Evolutionary conservation across 1,284 basidiomycete species (phyloP).

Genomic region (Macrocystidia cucumis): DNA sequence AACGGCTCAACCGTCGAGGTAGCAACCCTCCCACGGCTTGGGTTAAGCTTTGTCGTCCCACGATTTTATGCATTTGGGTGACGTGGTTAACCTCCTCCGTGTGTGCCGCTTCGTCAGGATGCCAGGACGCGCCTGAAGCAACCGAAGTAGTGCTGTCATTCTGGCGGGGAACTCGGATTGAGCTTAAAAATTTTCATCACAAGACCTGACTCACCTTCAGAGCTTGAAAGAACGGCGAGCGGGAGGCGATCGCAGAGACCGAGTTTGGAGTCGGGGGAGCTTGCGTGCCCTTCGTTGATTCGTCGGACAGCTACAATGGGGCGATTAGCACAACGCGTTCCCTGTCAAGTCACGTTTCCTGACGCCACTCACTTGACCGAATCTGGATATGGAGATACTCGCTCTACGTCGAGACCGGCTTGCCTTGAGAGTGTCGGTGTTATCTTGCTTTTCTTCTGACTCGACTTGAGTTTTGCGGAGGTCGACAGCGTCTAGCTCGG

Average conservation of each 20-base stretch:
- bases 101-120: conserved; percentile 27
- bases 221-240: conserved; percentile 41
- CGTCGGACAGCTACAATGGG: conserved; percentile 15
- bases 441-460: conserved; percentile 11
- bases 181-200: conserved; percentile 1
- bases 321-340: neutral
- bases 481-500: conserved; percentile 25
- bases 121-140: conserved; percentile 31
- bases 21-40: conserved; percentile 41
- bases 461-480: too few species aligned
- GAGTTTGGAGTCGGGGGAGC: conserved; percentile 20
- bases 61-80: conserved; percentile 51
- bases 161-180: conserved; percentile 15
- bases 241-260: conserved; percentile 29
- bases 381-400: conserved; percentile 44
- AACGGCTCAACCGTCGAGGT: conserved; percentile 44
- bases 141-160: conserved; percentile 45
- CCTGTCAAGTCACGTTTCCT: neutral
- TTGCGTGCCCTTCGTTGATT: conserved; percentile 15
- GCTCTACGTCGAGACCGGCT: conserved; percentile 27
- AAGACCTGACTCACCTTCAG: conserved; percentile 29
- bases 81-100: conserved; percentile 41
- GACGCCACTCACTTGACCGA: conserved; percentile 39
- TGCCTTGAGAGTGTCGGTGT: conserved; percentile 13
- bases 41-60: conserved; percentile 39